phyloP scores from a whole-genome alignment of 192 early-diverging fungal genomes.

The Coemansia brasiliensis region DNA sequence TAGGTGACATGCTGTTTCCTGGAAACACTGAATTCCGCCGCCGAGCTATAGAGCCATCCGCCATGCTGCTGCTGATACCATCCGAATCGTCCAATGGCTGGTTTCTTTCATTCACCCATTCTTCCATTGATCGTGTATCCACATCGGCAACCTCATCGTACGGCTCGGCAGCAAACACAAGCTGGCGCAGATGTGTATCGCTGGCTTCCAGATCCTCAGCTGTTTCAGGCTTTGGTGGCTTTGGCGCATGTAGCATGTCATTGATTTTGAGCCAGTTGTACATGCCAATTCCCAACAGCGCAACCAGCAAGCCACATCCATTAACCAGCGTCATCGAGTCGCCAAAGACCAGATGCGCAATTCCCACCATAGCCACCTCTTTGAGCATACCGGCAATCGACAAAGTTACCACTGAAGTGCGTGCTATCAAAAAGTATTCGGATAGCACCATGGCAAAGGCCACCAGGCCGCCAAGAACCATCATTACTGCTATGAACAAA shows the following conservation, averaged over 20 bases:
- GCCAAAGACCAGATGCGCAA: conserved; percentile 75
- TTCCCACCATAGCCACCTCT: conserved; percentile 81
- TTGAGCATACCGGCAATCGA: conserved; percentile 88
- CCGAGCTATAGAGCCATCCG: conserved; percentile 12
- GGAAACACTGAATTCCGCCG: conserved; percentile 21
- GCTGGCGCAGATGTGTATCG: conserved; percentile 20
- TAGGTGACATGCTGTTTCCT: not conserved
- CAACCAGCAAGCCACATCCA: conserved; percentile 72
- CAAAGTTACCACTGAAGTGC: conserved; percentile 82
- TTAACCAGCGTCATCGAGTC: conserved; percentile 79
- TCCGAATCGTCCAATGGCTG: not conserved
- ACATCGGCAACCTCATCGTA: conserved; percentile 26
- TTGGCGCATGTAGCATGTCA: conserved; percentile 16
- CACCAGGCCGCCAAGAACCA: conserved; percentile 76
- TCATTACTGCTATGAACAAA: conserved; percentile 33
- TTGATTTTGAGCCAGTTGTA: conserved; percentile 73
- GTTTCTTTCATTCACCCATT: conserved; percentile 9
- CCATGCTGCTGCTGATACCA: conserved; percentile 5
- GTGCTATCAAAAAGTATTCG: conserved; percentile 81
- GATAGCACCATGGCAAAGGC: conserved; percentile 87
- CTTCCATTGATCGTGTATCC: not conserved
- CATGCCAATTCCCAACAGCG: conserved; percentile 78
- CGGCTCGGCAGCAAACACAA: conserved; percentile 28
- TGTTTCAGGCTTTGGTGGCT: not conserved
- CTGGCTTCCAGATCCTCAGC: not conserved